Percentiles rank a stretch among this genome's conserved stretches.
These are phyloP conservation scores for Platanthera zijinensis DNA, from an alignment of 106 monocot genomes.

Conservation along the genomic window DNA sequence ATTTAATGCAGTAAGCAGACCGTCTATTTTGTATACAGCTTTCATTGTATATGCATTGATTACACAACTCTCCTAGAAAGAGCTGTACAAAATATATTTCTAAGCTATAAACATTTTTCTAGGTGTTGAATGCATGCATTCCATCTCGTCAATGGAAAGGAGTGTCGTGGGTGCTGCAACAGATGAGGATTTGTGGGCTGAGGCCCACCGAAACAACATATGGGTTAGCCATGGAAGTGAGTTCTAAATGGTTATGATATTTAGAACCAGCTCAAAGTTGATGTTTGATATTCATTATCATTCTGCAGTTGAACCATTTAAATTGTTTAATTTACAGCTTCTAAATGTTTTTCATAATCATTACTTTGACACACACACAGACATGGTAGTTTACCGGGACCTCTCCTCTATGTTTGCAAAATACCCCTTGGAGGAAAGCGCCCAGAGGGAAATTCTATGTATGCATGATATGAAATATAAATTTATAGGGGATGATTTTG, in stretches of 20 bases:
- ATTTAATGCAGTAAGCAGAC: slow-evolving; percentile 63
- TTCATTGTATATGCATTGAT: background rate
- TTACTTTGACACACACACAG: too few relatives aligned
- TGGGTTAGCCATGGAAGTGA: slow-evolving; percentile 94
- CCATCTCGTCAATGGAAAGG: slow-evolving; percentile 90
- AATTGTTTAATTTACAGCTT: background rate
- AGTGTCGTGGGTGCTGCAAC: slow-evolving; percentile 76
- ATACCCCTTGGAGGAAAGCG: too few relatives aligned
- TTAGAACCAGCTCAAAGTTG: background rate
- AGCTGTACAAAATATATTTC: background rate
- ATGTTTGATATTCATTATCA: background rate
- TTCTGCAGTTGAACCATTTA: background rate
- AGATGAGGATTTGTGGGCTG: slow-evolving; percentile 53
- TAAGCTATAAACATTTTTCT: background rate
- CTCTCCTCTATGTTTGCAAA: too few relatives aligned
- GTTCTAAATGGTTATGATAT: background rate
- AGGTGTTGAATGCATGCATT: slow-evolving; percentile 87
- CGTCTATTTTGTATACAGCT: background rate
- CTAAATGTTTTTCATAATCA: background rate
- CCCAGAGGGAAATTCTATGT: too few relatives aligned
- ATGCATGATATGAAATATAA: too few relatives aligned
- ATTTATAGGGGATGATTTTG: too few relatives aligned
- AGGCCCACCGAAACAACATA: slow-evolving; percentile 76
- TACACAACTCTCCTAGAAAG: background rate
- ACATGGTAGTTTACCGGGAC: too few relatives aligned